These are phyloP conservation scores for Hagleromyces aurorensis DNA, from an alignment of 805 yeast genomes.

Conservation along the genomic window DNA sequence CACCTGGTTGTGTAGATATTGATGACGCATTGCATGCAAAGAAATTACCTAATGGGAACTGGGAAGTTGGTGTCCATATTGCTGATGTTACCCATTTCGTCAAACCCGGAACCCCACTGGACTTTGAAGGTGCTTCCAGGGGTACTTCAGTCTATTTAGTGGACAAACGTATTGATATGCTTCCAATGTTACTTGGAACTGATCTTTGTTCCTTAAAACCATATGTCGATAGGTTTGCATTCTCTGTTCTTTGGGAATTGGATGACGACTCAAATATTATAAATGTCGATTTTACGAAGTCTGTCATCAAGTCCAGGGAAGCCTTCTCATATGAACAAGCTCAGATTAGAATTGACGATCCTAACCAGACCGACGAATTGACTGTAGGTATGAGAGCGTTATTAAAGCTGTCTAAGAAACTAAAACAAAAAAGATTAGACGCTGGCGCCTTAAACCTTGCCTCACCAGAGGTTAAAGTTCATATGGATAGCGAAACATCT, in stretches of 20 bases:
- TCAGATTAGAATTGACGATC: conserved; percentile 83
- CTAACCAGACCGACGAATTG: conserved; percentile 64
- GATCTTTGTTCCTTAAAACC: conserved; percentile 93
- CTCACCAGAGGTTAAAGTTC: conserved; percentile 96
- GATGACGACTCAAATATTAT: conserved; percentile 82
- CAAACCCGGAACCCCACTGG: conserved; percentile 84
- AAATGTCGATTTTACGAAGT: conserved; percentile 70
- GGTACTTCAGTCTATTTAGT: conserved; percentile 97
- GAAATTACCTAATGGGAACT: conserved; percentile 81
- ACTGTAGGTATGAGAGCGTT: conserved; percentile 85
- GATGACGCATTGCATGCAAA: conserved; percentile 96
- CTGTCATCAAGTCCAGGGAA: conserved; percentile 82
- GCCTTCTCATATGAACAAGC: conserved; percentile 95
- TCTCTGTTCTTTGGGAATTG: conserved; percentile 92
- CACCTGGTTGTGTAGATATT: conserved; percentile 96
- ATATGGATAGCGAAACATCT: conserved; percentile 93
- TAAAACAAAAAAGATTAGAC: conserved; percentile 78
- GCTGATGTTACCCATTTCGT: conserved; percentile 99
- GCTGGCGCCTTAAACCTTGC: conserved; percentile 97
- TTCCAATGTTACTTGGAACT: conserved; percentile 91
- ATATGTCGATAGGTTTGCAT: conserved; percentile 91
- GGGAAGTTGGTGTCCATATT: conserved; percentile 96
- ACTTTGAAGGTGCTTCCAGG: conserved; percentile 92
- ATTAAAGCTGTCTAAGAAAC: conserved; percentile 67
- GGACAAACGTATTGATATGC: conserved; percentile 97